phyloP scores from a whole-genome alignment of 192 early-diverging fungal species.

The Polychytrium aggregatum region DNA sequence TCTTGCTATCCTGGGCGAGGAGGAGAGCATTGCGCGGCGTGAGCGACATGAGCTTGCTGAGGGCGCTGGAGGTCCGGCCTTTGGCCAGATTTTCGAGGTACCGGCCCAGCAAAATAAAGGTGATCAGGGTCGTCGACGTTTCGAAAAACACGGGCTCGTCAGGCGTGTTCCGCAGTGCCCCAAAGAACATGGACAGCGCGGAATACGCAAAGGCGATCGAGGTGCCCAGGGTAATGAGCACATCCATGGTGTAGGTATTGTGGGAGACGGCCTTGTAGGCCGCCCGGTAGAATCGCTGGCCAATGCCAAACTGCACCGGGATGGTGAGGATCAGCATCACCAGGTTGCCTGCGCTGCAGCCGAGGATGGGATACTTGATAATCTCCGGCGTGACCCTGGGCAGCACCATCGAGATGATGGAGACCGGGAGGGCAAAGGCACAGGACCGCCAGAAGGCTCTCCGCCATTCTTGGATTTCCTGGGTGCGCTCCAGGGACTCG shows the following conservation, averaged over 20 bases:
- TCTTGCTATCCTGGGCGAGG: conserved; percentile 23
- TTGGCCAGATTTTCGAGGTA: conserved; percentile 94
- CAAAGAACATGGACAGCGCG: conserved; percentile 60
- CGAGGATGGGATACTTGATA: conserved; percentile 32
- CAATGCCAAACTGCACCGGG: conserved; percentile 90
- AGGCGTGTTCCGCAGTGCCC: too few relatives aligned
- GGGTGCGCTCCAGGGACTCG: conserved; percentile 74
- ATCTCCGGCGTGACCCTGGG: conserved; percentile 9
- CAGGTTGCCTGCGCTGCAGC: conserved; percentile 56
- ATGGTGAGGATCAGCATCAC: conserved; percentile 63
- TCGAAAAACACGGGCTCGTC: conserved; percentile 85
- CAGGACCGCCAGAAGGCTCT: conserved; percentile 51
- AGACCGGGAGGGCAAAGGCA: conserved; percentile 71
- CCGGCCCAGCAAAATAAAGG: conserved; percentile 84
- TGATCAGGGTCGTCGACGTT: conserved; percentile 81
- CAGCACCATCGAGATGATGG: conserved; percentile 65
- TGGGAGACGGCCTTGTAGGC: conserved; percentile 73
- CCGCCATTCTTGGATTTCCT: conserved; percentile 78
- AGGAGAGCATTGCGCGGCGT: conserved; percentile 58
- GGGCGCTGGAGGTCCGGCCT: conserved; percentile 78
- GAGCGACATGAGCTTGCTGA: conserved; percentile 79
- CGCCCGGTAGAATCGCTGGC: conserved; percentile 61
- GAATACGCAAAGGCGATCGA: conserved; percentile 76
- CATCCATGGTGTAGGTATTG: conserved; percentile 90
- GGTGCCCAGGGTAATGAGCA: conserved; percentile 79